phyloP scores from a whole-genome alignment of 257 asterid species.

The Lavandula angustifolia region DNA sequence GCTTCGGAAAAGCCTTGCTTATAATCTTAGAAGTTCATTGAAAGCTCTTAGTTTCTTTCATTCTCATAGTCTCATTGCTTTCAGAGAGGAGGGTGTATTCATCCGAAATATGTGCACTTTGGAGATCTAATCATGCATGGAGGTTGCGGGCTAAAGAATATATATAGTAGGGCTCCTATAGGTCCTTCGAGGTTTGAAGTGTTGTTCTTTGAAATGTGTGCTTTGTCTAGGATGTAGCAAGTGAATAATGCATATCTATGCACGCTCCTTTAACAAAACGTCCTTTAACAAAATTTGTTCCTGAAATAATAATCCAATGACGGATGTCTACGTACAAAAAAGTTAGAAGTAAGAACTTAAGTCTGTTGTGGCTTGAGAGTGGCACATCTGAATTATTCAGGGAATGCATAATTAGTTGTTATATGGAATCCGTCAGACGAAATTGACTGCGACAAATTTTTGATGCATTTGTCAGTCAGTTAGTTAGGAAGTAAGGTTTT shows the following conservation, averaged over 20 bases:
- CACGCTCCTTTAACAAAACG: not conserved
- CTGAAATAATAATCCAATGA: not conserved
- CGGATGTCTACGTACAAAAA: too few relatives aligned
- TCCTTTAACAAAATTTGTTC: too few relatives aligned
- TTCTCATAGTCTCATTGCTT: not conserved
- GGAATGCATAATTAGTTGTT: too few relatives aligned
- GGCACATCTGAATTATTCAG: too few relatives aligned
- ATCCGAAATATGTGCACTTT: too few relatives aligned
- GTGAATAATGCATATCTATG: not conserved
- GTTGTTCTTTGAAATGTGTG: not conserved
- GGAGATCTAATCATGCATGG: too few relatives aligned
- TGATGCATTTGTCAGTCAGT: not conserved
- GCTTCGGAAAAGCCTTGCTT: not conserved
- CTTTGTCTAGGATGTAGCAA: not conserved
- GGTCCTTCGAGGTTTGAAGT: not conserved
- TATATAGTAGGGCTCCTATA: too few relatives aligned
- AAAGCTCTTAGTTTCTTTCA: not conserved
- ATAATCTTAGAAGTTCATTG: not conserved
- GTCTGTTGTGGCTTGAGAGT: too few relatives aligned
- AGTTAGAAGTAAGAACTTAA: too few relatives aligned
- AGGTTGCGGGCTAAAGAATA: too few relatives aligned
- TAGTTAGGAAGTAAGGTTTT: not conserved
- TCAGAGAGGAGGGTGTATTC: not conserved
- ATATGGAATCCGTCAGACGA: too few relatives aligned
- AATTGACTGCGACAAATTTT: too few relatives aligned